phyloP scores from a whole-genome alignment of 2,329 filamentous ascomycete species.

The Simplicillium sp. region DNA sequence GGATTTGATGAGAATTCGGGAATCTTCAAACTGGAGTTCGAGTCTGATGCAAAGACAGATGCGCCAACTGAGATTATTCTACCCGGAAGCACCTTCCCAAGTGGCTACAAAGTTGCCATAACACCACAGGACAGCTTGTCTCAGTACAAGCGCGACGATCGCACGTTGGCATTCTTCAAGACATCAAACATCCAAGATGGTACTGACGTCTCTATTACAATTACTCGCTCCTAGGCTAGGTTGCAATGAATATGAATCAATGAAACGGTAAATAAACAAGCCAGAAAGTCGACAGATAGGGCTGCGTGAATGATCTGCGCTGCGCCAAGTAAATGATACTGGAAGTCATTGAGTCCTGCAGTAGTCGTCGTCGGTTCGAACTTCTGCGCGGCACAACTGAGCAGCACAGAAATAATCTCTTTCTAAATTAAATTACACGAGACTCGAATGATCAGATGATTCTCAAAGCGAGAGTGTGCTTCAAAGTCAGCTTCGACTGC shows the following conservation, averaged over 20 bases:
- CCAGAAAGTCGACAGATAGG: too few species aligned
- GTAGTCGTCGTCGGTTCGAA: too few species aligned
- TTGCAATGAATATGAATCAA: not conserved
- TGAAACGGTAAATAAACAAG: too few species aligned
- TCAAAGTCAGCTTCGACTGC: too few species aligned
- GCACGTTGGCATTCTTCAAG: slow-evolving; percentile 9
- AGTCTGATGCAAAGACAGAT: slow-evolving; percentile 3
- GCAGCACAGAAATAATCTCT: too few species aligned
- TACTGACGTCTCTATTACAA: slow-evolving; percentile 5
- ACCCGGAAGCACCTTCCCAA: slow-evolving; percentile 6
- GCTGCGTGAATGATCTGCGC: too few species aligned
- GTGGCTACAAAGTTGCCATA: slow-evolving; percentile 7
- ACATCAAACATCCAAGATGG: not conserved
- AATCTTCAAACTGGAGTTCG: slow-evolving; percentile 8
- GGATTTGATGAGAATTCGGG: slow-evolving; percentile 6
- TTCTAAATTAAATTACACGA: too few species aligned
- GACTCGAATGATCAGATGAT: too few species aligned
- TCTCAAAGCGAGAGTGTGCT: too few species aligned
- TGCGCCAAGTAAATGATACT: too few species aligned
- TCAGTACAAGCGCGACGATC: slow-evolving; percentile 3
- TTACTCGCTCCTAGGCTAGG: slow-evolving; percentile 4
- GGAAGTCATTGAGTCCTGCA: too few species aligned
- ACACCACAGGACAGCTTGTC: slow-evolving; percentile 5
- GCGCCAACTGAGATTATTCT: slow-evolving; percentile 11
- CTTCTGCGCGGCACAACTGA: too few species aligned